Evolutionary conservation across 2,329 filamentous ascomycete species (phyloP).

Genomic region (Metarhizium humberi): DNA sequence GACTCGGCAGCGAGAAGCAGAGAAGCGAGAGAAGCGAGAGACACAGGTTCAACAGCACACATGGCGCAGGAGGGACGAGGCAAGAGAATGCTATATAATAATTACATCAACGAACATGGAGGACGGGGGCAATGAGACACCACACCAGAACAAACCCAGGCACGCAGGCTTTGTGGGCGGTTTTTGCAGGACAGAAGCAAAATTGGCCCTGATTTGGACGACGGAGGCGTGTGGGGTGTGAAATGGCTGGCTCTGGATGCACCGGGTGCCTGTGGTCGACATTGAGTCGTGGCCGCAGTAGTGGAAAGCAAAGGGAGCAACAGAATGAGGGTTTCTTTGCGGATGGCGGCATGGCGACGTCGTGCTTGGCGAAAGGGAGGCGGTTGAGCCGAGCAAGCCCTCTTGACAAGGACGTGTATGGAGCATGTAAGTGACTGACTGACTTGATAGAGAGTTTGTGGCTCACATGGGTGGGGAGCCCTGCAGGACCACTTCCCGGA

Average conservation of each 20-base stretch:
- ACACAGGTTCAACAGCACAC: background rate
- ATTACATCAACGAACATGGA: background rate
- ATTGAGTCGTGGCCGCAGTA: constrained; percentile 1
- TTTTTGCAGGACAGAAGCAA: constrained; percentile 4
- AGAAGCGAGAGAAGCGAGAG: background rate
- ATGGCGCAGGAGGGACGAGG: background rate
- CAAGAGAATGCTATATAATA: background rate
- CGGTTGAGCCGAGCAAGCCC: background rate
- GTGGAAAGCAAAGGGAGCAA: constrained; percentile 1
- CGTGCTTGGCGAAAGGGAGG: background rate
- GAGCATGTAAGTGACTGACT: constrained; percentile 1
- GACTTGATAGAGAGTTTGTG: constrained; percentile 2
- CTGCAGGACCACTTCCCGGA: constrained; percentile 6
- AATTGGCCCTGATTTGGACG: background rate
- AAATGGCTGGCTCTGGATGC: background rate
- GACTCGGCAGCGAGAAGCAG: background rate
- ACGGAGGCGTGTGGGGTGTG: background rate
- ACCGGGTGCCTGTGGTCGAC: background rate
- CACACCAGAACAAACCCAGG: background rate
- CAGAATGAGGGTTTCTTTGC: background rate
- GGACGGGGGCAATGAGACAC: background rate
- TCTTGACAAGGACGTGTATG: background rate
- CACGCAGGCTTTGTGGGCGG: background rate
- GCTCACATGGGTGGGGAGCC: constrained; percentile 1
- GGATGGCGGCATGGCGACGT: background rate